Evolutionary conservation across 768 basidiomycete species (phyloP).

Genomic region (Epithele typhae): DNA sequence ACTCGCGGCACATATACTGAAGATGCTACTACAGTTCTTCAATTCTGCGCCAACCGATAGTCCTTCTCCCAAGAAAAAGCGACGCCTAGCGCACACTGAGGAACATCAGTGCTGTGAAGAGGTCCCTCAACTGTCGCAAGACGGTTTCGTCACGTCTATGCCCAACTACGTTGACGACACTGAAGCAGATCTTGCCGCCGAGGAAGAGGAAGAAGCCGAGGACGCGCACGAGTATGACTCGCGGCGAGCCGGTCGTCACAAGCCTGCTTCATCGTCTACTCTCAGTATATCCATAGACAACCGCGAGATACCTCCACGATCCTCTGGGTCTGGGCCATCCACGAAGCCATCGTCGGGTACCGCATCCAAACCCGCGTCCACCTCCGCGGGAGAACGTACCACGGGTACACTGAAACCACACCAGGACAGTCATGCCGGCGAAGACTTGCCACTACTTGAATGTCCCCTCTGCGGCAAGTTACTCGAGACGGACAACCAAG

Average conservation of each 20-base stretch:
- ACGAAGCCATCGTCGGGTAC: neutral
- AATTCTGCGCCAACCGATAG: slow-evolving; percentile 27
- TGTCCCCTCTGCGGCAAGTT: slow-evolving; percentile 73
- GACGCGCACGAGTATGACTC: neutral
- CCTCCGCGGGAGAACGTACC: neutral
- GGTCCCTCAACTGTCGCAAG: slow-evolving; percentile 11
- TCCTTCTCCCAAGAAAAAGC: slow-evolving; percentile 19
- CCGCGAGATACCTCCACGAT: too few species aligned
- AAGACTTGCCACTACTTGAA: slow-evolving; percentile 1
- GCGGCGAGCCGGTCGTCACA: neutral
- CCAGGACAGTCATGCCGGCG: neutral
- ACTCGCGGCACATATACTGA: neutral
- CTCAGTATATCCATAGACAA: too few species aligned
- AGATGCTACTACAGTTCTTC: slow-evolving; percentile 52
- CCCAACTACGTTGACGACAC: slow-evolving; percentile 19
- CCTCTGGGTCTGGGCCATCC: too few species aligned
- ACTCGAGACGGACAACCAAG: slow-evolving; percentile 67
- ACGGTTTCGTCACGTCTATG: slow-evolving; percentile 24
- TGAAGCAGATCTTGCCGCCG: slow-evolving; percentile 1
- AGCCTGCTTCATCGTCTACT: too few species aligned
- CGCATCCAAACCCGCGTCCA: too few species aligned
- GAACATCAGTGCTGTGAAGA: slow-evolving; percentile 5
- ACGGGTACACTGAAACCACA: too few species aligned
- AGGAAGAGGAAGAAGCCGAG: slow-evolving; percentile 8
- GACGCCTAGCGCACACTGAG: slow-evolving; percentile 1